These are phyloP conservation scores for Yamadazyma epiphylla DNA, from an alignment of 1,139 yeast genomes.

Conservation along the genomic window DNA sequence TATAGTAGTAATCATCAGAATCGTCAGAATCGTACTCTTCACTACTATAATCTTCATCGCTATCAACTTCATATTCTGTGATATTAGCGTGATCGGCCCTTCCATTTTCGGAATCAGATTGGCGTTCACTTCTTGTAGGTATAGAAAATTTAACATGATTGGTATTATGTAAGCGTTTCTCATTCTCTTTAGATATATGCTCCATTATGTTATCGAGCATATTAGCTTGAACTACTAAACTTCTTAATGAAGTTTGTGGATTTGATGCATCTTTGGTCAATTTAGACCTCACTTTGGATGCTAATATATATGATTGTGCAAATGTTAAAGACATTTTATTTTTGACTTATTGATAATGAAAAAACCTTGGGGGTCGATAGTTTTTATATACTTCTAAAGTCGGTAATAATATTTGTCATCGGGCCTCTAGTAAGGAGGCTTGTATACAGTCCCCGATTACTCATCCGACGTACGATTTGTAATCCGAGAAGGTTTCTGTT, in stretches of 20 bases:
- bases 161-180: slow-evolving; percentile 19
- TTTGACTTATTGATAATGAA: too few relatives aligned
- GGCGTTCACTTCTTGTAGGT: slow-evolving; percentile 7
- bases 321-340: slow-evolving; percentile 23
- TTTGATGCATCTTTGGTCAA: slow-evolving; percentile 63
- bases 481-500: too few relatives aligned
- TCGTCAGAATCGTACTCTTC: slow-evolving; percentile 16
- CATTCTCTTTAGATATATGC: slow-evolving; percentile 31
- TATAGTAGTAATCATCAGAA: slow-evolving; percentile 27
- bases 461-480: too few relatives aligned
- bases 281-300: slow-evolving; percentile 66
- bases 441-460: slow-evolving; percentile 1
- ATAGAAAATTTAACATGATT: slow-evolving; percentile 13
- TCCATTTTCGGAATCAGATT: slow-evolving; percentile 3
- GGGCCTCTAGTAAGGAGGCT: neutral
- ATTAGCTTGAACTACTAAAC: slow-evolving; percentile 73
- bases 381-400: neutral
- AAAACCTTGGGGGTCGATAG: too few relatives aligned
- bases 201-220: slow-evolving; percentile 70
- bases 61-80: slow-evolving; percentile 33
- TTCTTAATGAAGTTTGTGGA: slow-evolving; percentile 57
- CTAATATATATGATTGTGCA: slow-evolving; percentile 61
- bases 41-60: slow-evolving; percentile 13
- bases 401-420: slow-evolving; percentile 1
- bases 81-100: too few relatives aligned